Percentiles rank a stretch among this genome's conserved stretches.
Conservation (phyloP, 164 flowering plant species). For the Cinnamomum micranthum region DNA sequence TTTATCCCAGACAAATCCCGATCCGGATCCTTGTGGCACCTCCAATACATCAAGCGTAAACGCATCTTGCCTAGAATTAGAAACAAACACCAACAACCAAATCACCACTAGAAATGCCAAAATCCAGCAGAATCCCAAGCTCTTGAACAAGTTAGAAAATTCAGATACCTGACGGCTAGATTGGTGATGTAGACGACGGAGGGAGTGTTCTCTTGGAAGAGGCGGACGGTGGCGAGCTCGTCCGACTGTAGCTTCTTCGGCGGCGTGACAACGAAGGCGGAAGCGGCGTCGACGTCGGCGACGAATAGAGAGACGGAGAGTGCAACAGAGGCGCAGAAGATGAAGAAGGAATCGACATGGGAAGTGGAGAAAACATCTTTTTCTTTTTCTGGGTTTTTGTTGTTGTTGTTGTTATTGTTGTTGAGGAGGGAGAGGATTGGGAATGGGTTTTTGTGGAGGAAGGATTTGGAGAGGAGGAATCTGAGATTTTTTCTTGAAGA, state of each 20-base stretch:
- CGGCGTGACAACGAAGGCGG: conserved; percentile 69
- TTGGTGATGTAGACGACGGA: conserved; percentile 98
- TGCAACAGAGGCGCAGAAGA: conserved; percentile 61
- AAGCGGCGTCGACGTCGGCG: conserved; percentile 57
- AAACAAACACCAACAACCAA: neutral
- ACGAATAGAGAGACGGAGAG: conserved; percentile 52
- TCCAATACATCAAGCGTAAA: conserved; percentile 92
- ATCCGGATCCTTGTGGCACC: conserved; percentile 98
- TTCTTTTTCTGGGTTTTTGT: neutral
- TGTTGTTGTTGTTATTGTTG: neutral
- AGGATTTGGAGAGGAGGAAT: conserved; percentile 9
- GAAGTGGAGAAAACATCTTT: neutral
- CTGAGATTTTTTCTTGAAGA: conserved; percentile 18
- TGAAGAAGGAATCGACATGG: conserved; percentile 39
- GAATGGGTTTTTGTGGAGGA: conserved; percentile 6
- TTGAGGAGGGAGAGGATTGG: conserved; percentile 11
- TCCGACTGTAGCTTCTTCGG: conserved; percentile 84
- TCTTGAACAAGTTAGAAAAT: neutral
- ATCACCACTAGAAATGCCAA: neutral
- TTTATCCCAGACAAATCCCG: conserved; percentile 94
- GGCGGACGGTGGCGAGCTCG: conserved; percentile 91
- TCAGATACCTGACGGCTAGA: conserved; percentile 65
- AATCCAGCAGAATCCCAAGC: neutral
- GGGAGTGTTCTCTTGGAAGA: conserved; percentile 91
- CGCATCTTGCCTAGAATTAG: conserved; percentile 76